These are phyloP conservation scores for Ascoidea asiatica DNA, from an alignment of 805 yeast genomes.

Conservation along the genomic window DNA sequence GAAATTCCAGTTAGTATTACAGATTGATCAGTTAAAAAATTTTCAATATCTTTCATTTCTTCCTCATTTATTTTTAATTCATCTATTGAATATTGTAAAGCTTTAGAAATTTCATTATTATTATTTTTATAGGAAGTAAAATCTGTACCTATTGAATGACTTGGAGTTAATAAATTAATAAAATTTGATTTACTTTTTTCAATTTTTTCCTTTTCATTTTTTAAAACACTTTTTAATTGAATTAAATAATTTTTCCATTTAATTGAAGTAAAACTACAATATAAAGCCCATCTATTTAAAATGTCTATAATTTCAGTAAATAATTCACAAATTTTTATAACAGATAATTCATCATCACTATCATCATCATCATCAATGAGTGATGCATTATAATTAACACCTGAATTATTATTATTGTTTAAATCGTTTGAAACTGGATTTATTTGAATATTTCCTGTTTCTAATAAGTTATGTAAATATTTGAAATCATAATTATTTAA, in stretches of 20 bases:
- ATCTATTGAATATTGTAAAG: conserved; percentile 1
- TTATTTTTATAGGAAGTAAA: not conserved
- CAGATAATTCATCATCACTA: conserved; percentile 24
- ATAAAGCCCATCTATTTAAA: conserved; percentile 76
- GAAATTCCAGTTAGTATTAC: not conserved
- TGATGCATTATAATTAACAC: conserved; percentile 18
- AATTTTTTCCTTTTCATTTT: conserved; percentile 15
- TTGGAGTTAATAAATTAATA: no score
- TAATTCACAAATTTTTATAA: conserved; percentile 54
- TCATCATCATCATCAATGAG: conserved; percentile 19
- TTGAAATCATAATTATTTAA: conserved; percentile 43
- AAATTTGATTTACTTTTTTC: conserved; percentile 1
- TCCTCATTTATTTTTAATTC: not conserved
- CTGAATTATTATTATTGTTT: conserved; percentile 13
- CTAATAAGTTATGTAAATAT: conserved; percentile 12
- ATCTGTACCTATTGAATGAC: not conserved
- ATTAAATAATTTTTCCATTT: conserved; percentile 41
- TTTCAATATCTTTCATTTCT: not conserved
- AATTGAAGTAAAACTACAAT: conserved; percentile 55
- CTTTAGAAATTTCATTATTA: no score
- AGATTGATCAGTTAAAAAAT: not conserved
- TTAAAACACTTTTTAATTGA: conserved; percentile 11
- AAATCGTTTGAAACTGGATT: conserved; percentile 11
- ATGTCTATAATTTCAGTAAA: conserved; percentile 63
- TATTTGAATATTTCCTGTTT: conserved; percentile 7